Evolutionary conservation across 225 moss, liverwort and hornwort species (phyloP), one percentile per base, ranked within the genome.

Genomic region (Straminergon stramineum): DNA sequence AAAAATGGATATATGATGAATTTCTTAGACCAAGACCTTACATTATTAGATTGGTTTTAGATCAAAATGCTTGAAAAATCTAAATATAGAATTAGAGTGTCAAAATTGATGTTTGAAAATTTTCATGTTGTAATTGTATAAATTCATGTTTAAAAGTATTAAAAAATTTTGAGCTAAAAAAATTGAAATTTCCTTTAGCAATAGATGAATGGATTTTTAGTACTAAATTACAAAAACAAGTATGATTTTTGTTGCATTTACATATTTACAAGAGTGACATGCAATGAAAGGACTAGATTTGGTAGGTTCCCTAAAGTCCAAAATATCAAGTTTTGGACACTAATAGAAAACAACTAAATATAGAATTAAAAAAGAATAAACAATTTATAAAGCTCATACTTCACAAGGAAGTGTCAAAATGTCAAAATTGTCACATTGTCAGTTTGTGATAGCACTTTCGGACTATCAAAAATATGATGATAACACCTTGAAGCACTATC

Each of bases 51-150:
- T 35, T 67, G 10, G 3, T 35, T 67, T 11, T 37, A 35, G 6
- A 20, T 37, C 2, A 3, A 20, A 68, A 68, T 68, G 6, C 12
- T 67, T 20, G 3, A 37, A 37, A 21, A 37, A 11, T 37, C 21
- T 22, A 22, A n/a, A 68, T 13, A 13, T 21, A 11, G 6, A 21
- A 37, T 20, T 4, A 64, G 31, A 16, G 8, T 31, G 7, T 4
- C 2, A 10, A 7, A n/a, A n/a, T 4, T 0, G 1, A 21, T 68
- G 1, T 19, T n/a, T 22, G 13, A 22, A 19, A 7, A 5, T 1
- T 21, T 22, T 68, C 12, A 12, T 4, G 1, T 12, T 21, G 21
- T 4, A 4, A 68, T 37, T 9, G 12, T 10, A 5, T 66, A 58
- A 22, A 58, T n/a, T n/a, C n/a, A n/a, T n/a, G n/a, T n/a, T n/a